Conservation (phyloP, 495 filamentous ascomycete genomes). For the Annulohypoxylon stygium region DNA sequence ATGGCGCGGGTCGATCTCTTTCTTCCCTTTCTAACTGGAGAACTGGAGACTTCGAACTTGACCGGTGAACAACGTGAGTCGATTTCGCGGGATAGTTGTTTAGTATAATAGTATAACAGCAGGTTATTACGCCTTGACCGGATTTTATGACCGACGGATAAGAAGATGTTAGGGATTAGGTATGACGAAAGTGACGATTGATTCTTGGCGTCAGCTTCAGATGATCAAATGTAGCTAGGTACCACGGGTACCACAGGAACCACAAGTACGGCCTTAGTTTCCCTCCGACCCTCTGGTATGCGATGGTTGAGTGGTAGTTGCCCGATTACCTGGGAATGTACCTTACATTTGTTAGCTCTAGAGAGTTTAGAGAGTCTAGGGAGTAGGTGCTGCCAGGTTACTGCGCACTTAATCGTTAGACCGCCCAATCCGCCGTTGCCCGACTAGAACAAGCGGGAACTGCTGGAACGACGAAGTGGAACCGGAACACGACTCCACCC, state of each 20-base stretch:
- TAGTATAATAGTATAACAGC: not conserved
- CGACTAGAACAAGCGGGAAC: not conserved
- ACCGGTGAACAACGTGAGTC: slow-evolving; percentile 22
- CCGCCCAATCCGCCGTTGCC: slow-evolving; percentile 14
- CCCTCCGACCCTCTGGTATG: slow-evolving; percentile 3
- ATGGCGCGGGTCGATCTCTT: slow-evolving; percentile 27
- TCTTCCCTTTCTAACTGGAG: slow-evolving; percentile 20
- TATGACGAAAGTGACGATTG: slow-evolving; percentile 34
- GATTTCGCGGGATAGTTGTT: slow-evolving; percentile 9
- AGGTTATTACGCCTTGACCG: slow-evolving; percentile 19
- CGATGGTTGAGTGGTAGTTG: not conserved
- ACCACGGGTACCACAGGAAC: not conserved
- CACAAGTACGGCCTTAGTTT: slow-evolving; percentile 3
- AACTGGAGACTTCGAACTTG: slow-evolving; percentile 25
- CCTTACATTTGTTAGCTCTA: slow-evolving; percentile 10
- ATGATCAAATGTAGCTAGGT: slow-evolving; percentile 32
- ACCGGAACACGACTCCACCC: not conserved
- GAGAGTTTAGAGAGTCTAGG: not conserved
- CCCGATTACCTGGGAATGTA: slow-evolving; percentile 15
- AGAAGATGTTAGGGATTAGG: not conserved
- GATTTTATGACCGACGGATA: slow-evolving; percentile 27
- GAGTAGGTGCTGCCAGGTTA: too few relatives aligned
- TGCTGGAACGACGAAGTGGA: not conserved
- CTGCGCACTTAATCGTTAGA: not conserved
- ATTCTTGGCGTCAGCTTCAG: slow-evolving; percentile 44